Evolutionary conservation across 1,139 yeast genomes (phyloP).

Genomic region (Meyerozyma athensensis): DNA sequence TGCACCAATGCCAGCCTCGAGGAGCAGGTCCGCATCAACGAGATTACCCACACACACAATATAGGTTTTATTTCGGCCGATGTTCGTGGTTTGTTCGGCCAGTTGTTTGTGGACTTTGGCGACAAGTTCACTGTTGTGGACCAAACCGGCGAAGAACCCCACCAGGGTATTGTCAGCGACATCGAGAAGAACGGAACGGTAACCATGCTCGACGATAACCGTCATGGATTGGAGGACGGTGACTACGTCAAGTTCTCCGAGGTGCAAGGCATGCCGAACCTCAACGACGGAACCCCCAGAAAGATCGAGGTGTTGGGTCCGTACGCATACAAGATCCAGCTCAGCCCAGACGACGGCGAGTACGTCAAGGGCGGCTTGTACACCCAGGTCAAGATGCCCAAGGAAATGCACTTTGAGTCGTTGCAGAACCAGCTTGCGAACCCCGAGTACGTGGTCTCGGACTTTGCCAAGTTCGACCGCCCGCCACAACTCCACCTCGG

Average conservation of each 20-base stretch:
- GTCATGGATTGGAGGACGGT: slow-evolving; percentile 94
- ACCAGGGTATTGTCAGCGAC: slow-evolving; percentile 79
- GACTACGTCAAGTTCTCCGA: slow-evolving; percentile 86
- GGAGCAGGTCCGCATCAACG: slow-evolving; percentile 71
- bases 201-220: slow-evolving; percentile 82
- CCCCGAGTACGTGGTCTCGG: slow-evolving; percentile 83
- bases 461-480: slow-evolving; percentile 90
- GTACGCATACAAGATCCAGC: slow-evolving; percentile 73
- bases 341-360: slow-evolving; percentile 51
- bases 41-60: slow-evolving; percentile 64
- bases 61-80: slow-evolving; percentile 82
- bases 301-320: slow-evolving; percentile 90
- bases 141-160: slow-evolving; percentile 89
- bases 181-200: slow-evolving; percentile 88
- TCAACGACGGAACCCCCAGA: slow-evolving; percentile 69
- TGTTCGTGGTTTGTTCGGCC: slow-evolving; percentile 84
- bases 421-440: slow-evolving; percentile 56
- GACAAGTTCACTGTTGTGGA: slow-evolving; percentile 74
- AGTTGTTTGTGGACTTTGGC: slow-evolving; percentile 88
- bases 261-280: slow-evolving; percentile 63
- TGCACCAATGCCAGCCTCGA: slow-evolving; percentile 73
- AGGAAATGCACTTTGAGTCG: slow-evolving; percentile 55
- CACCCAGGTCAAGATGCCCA: slow-evolving; percentile 88
- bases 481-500: slow-evolving; percentile 88
- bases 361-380: slow-evolving; percentile 85